Percentiles rank a stretch among this genome's conserved stretches.
Evolutionary conservation across 2,329 filamentous ascomycete species (phyloP).

Genomic region (Calonectria pseudoreteaudii): DNA sequence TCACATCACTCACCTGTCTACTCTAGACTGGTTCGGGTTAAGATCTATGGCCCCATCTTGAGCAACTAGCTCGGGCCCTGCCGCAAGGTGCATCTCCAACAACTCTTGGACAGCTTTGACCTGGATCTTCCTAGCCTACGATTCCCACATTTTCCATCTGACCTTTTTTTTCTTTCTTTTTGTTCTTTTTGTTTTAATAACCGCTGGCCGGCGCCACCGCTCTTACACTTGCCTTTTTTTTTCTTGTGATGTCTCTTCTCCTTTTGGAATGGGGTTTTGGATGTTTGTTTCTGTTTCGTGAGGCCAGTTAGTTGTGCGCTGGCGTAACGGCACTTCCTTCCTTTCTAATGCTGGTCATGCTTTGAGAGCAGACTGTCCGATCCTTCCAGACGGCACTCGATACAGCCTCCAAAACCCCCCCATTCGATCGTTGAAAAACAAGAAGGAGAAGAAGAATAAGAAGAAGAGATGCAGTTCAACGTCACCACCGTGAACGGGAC

Average conservation of each 20-base stretch:
- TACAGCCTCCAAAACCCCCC: neutral
- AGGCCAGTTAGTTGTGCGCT: neutral
- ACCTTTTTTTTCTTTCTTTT: neutral
- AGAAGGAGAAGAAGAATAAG: no score
- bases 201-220: neutral
- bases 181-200: neutral
- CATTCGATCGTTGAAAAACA: no score
- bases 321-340: neutral
- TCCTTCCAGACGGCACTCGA: neutral
- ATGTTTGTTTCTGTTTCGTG: neutral
- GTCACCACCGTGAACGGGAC: conserved; percentile 37
- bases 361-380: neutral
- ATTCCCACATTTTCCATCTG: conserved; percentile 5
- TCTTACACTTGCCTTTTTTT: neutral
- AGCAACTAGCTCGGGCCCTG: conserved; percentile 2
- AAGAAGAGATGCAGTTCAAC: neutral
- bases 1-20: neutral
- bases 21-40: neutral
- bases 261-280: neutral
- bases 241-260: neutral
- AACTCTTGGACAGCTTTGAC: conserved; percentile 1
- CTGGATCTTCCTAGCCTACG: neutral
- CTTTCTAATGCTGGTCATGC: neutral
- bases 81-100: neutral
- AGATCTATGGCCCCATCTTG: neutral